Base-by-base conservation (phyloP, 495 filamentous ascomycete genomes). In the Oidiodendron maius region DNA sequence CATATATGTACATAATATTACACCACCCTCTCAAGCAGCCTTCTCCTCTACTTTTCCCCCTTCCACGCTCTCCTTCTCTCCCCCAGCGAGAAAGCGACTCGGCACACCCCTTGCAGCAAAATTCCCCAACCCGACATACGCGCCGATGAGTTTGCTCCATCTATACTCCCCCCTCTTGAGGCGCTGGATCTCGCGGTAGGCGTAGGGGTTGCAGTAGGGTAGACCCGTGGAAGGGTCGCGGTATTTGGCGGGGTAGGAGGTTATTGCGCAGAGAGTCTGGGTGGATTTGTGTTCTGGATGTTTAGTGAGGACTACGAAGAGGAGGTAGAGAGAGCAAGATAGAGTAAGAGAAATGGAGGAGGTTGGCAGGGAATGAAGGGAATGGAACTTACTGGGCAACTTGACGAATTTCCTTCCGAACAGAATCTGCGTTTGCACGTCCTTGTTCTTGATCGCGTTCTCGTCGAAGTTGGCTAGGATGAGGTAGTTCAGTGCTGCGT, bases 161-260 rank as follows among this genome's bases (percentile, higher is more conserved):
- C 74, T 77, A 57, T 84, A 87, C 44, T 83, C 78, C 37, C 84
- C 76, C 6, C 66, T 71, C 43, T 76, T 69, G 25, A 91, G 78
- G 48, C 70, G 72, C 59, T 80, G 79, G 18, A 87, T 82, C 67
- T 89, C 78, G 44, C 75, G 74, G 63, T 85, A 93, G 6, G 87
- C 89, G 50, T 83, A 81, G 18, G 78, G 67, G 57, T 85, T 88
- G 30, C 77, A 75, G 63, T 87, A 95, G 9, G 84, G 78, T 18
- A 95, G 72, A 0, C 83, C 83, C 0, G 89, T 94, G 52, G 72
- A 74, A 0, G 86, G 84, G 57, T 95, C 88, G 28, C 80, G 73
- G 62, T 88, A 93, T 37, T 74, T 79, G 17, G 89, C 88, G 34
- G 84, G 81, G 40, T 86, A 77, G 54, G 81, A 81, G 8, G 89